Percentiles rank a stretch among this genome's conserved stretches.
Evolutionary conservation across 2,329 filamentous ascomycete genomes (phyloP).

Genomic region (Phialophora tarda): DNA sequence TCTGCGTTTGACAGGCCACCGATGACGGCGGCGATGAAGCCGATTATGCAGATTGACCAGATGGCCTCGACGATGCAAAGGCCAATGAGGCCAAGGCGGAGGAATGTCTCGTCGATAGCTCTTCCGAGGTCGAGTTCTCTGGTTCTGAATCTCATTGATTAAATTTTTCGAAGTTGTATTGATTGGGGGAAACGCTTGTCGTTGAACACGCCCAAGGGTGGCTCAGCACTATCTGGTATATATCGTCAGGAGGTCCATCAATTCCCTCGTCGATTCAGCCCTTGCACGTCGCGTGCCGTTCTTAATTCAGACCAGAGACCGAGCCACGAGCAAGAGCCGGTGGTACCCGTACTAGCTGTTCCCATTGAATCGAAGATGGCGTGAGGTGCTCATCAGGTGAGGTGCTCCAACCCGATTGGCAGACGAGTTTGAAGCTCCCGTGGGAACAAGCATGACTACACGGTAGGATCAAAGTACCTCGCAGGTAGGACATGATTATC

Average conservation of each 20-base stretch:
- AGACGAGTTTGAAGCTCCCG: neutral
- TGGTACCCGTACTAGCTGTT: neutral
- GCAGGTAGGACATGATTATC: neutral
- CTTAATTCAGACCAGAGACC: neutral
- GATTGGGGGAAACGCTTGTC: neutral
- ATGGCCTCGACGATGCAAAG: conserved; percentile 23
- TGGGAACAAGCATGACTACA: neutral
- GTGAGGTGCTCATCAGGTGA: conserved; percentile 1
- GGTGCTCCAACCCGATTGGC: neutral
- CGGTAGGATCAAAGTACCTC: neutral
- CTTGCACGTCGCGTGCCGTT: neutral
- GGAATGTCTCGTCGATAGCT: conserved; percentile 33
- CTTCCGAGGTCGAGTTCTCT: conserved; percentile 30
- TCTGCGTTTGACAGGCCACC: conserved; percentile 30
- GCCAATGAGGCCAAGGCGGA: conserved; percentile 29
- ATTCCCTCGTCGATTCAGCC: neutral
- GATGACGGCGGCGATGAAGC: conserved; percentile 30
- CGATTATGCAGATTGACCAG: conserved; percentile 28
- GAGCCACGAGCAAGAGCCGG: neutral
- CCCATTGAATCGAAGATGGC: neutral
- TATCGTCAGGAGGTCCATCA: neutral
- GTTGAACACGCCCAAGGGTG: neutral
- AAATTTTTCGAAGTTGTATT: neutral
- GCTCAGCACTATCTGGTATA: neutral
- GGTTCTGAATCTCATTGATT: conserved; percentile 30